Evolutionary conservation across 352 stramenopile species (phyloP).

Genomic region (Plasmopara viticola): DNA sequence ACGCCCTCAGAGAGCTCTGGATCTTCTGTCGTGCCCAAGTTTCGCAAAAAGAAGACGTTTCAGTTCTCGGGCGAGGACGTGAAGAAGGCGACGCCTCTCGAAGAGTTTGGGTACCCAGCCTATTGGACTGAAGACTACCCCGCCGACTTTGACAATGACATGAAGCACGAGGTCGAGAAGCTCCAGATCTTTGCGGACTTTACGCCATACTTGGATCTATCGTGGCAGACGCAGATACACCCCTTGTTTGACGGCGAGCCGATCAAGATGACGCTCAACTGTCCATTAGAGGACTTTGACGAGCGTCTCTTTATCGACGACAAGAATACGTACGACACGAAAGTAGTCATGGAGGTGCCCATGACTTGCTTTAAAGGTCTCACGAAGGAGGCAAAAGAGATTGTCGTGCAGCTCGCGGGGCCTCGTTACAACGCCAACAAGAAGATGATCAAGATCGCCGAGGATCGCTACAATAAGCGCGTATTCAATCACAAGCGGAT

Average conservation of each 20-base stretch:
- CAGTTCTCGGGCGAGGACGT: constrained; percentile 52
- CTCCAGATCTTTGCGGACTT: constrained; percentile 79
- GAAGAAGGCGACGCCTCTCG: constrained; percentile 29
- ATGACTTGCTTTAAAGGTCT: constrained; percentile 58
- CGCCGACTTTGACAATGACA: constrained; percentile 55
- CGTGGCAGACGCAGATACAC: constrained; percentile 78
- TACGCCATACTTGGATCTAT: constrained; percentile 61
- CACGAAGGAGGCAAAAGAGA: constrained; percentile 35
- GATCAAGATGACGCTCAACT: constrained; percentile 74
- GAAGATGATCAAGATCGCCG: constrained; percentile 68
- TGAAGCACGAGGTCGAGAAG: constrained; percentile 87
- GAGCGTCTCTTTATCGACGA: constrained; percentile 75
- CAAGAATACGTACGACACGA: constrained; percentile 75
- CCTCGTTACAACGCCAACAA: constrained; percentile 77
- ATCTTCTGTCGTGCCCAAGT: constrained; percentile 10
- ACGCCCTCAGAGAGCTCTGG: constrained; percentile 5
- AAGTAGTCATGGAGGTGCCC: constrained; percentile 75
- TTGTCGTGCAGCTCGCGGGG: constrained; percentile 63
- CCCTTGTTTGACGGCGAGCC: constrained; percentile 54
- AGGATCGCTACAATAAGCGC: constrained; percentile 71
- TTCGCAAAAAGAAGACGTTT: constrained; percentile 64
- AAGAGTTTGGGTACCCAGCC: constrained; percentile 65
- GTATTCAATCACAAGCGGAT: constrained; percentile 84
- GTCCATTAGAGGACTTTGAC: constrained; percentile 75
- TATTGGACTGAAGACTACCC: constrained; percentile 79